Evolutionary conservation across 2,329 filamentous ascomycete species (phyloP).

Genomic region (Trichophyton verrucosum): DNA sequence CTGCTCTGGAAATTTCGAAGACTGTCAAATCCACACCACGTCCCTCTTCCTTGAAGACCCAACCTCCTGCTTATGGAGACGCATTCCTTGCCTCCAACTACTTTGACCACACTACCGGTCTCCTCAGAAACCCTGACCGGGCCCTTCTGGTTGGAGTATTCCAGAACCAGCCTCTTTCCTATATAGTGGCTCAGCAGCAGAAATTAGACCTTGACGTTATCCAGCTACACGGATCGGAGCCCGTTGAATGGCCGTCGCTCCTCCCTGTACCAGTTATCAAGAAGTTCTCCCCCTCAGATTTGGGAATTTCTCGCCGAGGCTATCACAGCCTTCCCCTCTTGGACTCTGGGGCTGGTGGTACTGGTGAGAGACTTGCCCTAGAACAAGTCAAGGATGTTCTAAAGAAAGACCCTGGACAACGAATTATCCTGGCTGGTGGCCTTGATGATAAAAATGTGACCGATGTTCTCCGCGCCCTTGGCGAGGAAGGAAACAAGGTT

Average conservation of each 20-base stretch:
- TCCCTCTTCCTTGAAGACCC: slow-evolving; percentile 13
- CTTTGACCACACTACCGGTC: slow-evolving; percentile 48
- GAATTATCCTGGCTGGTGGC: slow-evolving; percentile 73
- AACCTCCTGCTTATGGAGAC: slow-evolving; percentile 13
- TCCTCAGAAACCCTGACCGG: slow-evolving; percentile 42
- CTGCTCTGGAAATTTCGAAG: slow-evolving; percentile 66
- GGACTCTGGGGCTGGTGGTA: slow-evolving; percentile 72
- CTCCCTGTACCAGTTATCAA: slow-evolving; percentile 87
- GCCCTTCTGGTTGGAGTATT: slow-evolving; percentile 88
- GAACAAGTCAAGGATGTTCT: slow-evolving; percentile 56
- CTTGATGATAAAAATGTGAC: slow-evolving; percentile 67
- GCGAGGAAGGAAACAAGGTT: slow-evolving; percentile 49
- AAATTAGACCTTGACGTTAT: slow-evolving; percentile 72
- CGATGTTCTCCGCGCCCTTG: slow-evolving; percentile 51
- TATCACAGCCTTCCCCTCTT: slow-evolving; percentile 75
- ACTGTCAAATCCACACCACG: slow-evolving; percentile 49
- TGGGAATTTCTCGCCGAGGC: slow-evolving; percentile 59
- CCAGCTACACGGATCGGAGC: slow-evolving; percentile 85
- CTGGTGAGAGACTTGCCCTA: slow-evolving; percentile 65
- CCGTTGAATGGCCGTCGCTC: slow-evolving; percentile 76
- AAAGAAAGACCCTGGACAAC: slow-evolving; percentile 54
- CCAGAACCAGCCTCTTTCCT: slow-evolving; percentile 72
- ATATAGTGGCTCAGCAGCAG: slow-evolving; percentile 66
- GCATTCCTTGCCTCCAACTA: slow-evolving; percentile 44
- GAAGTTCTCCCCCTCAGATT: slow-evolving; percentile 64